Base-by-base conservation (phyloP, 805 yeast genomes). In the Wickerhamiella dianesei region DNA sequence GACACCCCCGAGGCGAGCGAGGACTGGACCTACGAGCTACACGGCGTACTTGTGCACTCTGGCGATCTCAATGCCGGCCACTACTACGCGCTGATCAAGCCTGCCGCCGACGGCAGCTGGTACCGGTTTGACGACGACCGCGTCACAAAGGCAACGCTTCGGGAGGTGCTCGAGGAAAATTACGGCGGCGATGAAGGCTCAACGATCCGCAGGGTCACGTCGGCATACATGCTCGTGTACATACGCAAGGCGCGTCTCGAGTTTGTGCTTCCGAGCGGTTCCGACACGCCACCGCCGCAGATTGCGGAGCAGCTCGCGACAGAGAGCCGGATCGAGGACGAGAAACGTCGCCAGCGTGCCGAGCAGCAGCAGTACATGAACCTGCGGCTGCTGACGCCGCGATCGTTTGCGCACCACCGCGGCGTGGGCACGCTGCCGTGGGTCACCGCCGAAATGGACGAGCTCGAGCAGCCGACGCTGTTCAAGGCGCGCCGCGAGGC, bases 41-140 rank as follows among this genome's bases (percentile, higher is more conserved):
- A 89, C 63, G 96, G 97, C 9, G 98, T 92, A 2, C 69, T 92
- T 48, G 96, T 92, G 12, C 99, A 92, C 62, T 81, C 87, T 39
- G 99, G 99, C 50, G 95, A 89, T 59, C 80, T 92, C 44, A 83
- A 95, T 9, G 83, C 88, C 41, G 99, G 99, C 18, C 99, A 92
- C 61, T 92, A 92, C 64, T 92, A 92, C 59, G 92, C 98, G 0
- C 74, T 92, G 77, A 79, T 92, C 45, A 87, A 80, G 62, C 97
- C 97, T 1, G 73, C 73, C 21, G 67, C 72, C 2, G 69, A 74
- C 18, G 80, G 77, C 45, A 66, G 73, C 37, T 92, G 98, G 98
- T 80, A 75, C 61, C 73, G 89, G 59, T 92, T 89, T 68, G 99
- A 92, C 62, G 99, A 92, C 64, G 98, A 92, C 59, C 76, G 80